phyloP scores from a whole-genome alignment of 2,329 filamentous ascomycete species.

The Sordariomycetes sp. region DNA sequence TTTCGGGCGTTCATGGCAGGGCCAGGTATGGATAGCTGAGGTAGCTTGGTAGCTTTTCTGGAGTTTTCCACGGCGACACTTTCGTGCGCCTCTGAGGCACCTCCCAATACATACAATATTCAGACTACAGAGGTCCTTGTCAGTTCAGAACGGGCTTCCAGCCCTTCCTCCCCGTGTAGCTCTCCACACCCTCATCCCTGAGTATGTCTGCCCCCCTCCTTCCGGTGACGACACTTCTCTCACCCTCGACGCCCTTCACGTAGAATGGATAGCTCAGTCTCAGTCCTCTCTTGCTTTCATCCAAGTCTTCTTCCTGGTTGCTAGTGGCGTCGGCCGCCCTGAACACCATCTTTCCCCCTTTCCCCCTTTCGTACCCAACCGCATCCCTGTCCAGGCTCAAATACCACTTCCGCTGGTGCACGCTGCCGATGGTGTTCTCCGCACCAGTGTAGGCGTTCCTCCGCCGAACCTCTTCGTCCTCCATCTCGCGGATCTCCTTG shows the following conservation, averaged over 20 bases:
- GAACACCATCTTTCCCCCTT: neutral
- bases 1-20: too few relatives aligned
- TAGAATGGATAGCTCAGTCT: conserved; percentile 47
- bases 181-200: conserved; percentile 48
- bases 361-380: conserved; percentile 42
- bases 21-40: too few relatives aligned
- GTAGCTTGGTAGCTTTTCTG: too few relatives aligned
- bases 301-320: neutral
- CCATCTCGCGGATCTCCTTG: conserved; percentile 31
- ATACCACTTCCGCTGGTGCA: conserved; percentile 61
- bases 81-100: too few relatives aligned
- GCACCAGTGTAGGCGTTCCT: conserved; percentile 61
- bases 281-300: conserved; percentile 1
- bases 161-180: conserved; percentile 47
- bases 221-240: conserved; percentile 60
- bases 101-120: too few relatives aligned
- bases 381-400: conserved; percentile 50
- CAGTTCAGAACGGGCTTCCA: conserved; percentile 49
- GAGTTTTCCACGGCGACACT: too few relatives aligned
- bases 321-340: neutral
- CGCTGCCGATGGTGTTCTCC: conserved; percentile 53
- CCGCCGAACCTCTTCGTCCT: conserved; percentile 43
- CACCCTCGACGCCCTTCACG: conserved; percentile 49
- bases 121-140: too few relatives aligned
- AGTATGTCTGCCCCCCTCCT: conserved; percentile 50